phyloP scores from a whole-genome alignment of 257 asterid genomes.

The Fraxinus quadrangulata region DNA sequence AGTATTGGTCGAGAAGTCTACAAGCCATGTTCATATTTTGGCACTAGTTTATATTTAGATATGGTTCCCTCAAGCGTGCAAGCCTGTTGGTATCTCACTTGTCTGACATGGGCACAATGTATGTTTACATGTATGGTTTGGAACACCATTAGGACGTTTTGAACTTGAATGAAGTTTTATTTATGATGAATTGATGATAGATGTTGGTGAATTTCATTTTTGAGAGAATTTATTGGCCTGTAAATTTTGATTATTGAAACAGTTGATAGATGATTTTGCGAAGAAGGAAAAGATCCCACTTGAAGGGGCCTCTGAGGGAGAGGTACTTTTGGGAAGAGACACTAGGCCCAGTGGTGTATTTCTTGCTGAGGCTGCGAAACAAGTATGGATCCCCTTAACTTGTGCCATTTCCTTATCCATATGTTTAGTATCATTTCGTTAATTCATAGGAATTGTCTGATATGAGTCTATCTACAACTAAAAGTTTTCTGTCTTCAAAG shows the following conservation, averaged over 20 bases:
- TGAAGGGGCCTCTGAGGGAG: slow-evolving; percentile 48
- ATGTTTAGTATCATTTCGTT: background rate
- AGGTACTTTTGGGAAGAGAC: slow-evolving; percentile 81
- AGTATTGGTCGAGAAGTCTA: background rate
- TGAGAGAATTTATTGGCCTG: background rate
- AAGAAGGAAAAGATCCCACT: slow-evolving; percentile 61
- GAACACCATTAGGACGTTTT: slow-evolving; percentile 1
- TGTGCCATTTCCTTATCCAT: slow-evolving; percentile 1
- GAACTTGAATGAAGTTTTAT: slow-evolving; percentile 6
- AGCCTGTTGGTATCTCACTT: background rate
- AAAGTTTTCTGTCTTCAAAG: slow-evolving; percentile 13
- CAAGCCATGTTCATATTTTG: background rate
- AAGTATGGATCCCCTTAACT: slow-evolving; percentile 43
- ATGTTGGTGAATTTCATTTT: slow-evolving; percentile 4
- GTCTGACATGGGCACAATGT: background rate
- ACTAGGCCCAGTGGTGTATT: slow-evolving; percentile 87
- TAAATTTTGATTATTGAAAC: slow-evolving; percentile 29
- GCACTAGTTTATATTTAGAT: background rate
- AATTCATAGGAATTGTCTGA: background rate
- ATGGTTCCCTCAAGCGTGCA: background rate
- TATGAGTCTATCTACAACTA: background rate
- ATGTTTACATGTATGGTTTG: background rate
- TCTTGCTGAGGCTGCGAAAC: slow-evolving; percentile 78
- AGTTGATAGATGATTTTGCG: slow-evolving; percentile 71
- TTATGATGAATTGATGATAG: background rate